Conservation (phyloP, 2,329 filamentous ascomycete species). For the Colletotrichum destructivum region DNA sequence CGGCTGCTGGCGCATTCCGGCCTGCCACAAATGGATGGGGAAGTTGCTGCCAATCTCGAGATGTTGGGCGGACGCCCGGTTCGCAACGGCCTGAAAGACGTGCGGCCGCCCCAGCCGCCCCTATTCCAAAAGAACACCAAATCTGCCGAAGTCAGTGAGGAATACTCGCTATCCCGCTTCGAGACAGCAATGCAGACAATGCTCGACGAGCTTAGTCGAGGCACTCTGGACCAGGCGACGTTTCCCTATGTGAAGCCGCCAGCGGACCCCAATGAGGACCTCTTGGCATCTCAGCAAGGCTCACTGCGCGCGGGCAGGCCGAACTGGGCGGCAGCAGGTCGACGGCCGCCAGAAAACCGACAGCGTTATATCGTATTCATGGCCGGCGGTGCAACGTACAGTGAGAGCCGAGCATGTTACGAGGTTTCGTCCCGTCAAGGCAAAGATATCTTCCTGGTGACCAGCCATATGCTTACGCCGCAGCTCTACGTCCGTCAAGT, state of each 20-base stretch:
- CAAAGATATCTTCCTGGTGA: constrained; percentile 89
- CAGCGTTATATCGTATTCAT: constrained; percentile 95
- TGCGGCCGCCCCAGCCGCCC: constrained; percentile 74
- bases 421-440: constrained; percentile 81
- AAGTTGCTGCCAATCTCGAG: constrained; percentile 83
- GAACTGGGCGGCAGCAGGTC: constrained; percentile 91
- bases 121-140: constrained; percentile 80
- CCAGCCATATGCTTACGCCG: constrained; percentile 93
- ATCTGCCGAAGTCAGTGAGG: constrained; percentile 73
- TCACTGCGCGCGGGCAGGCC: constrained; percentile 93
- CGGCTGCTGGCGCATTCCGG: constrained; percentile 88
- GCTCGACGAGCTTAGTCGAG: constrained; percentile 80
- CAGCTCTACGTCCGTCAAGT: constrained; percentile 87
- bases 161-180: constrained; percentile 89
- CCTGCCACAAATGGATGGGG: constrained; percentile 80
- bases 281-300: constrained; percentile 71
- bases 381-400: constrained; percentile 95
- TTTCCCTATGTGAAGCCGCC: constrained; percentile 85
- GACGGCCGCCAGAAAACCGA: constrained; percentile 81
- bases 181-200: constrained; percentile 86
- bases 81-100: constrained; percentile 80
- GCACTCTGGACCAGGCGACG: constrained; percentile 74
- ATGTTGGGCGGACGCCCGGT: constrained; percentile 81
- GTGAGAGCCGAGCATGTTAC: constrained; percentile 91
- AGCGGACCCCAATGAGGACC: constrained; percentile 73